phyloP scores from a whole-genome alignment of 768 basidiomycete genomes.

The Leccinum obscurum region DNA sequence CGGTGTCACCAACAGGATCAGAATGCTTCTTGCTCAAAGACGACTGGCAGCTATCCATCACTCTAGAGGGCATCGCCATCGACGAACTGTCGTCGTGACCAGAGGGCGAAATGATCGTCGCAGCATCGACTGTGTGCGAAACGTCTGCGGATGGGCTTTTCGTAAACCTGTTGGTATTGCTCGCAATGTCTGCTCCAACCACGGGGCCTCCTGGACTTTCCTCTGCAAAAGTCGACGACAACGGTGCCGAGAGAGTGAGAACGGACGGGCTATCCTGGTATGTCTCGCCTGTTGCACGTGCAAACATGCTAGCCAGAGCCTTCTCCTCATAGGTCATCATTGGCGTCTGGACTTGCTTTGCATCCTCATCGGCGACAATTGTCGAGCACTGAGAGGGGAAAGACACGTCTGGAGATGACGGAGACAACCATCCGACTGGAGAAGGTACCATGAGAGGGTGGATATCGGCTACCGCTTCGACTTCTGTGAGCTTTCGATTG shows the following conservation, averaged over 20 bases:
- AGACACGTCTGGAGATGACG: background rate
- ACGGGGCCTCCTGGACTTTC: too few relatives aligned
- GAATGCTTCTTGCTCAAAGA: too few relatives aligned
- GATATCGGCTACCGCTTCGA: background rate
- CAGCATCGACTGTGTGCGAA: background rate
- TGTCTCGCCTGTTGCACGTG: too few relatives aligned
- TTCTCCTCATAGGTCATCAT: background rate
- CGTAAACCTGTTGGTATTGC: too few relatives aligned
- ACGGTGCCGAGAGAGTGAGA: too few relatives aligned
- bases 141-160: background rate
- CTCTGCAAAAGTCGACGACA: too few relatives aligned
- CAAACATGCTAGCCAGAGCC: too few relatives aligned
- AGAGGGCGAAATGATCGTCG: conserved; percentile 2
- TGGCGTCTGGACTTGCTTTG: background rate
- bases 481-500: background rate
- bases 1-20: background rate
- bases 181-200: too few relatives aligned
- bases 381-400: conserved; percentile 11
- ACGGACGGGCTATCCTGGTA: too few relatives aligned
- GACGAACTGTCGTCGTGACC: background rate
- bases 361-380: background rate
- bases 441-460: too few relatives aligned
- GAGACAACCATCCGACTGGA: background rate
- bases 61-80: background rate
- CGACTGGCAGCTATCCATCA: background rate